Evolutionary conservation across 176 grass and related monocot genomes (phyloP).

Genomic region (Areca catechu): DNA sequence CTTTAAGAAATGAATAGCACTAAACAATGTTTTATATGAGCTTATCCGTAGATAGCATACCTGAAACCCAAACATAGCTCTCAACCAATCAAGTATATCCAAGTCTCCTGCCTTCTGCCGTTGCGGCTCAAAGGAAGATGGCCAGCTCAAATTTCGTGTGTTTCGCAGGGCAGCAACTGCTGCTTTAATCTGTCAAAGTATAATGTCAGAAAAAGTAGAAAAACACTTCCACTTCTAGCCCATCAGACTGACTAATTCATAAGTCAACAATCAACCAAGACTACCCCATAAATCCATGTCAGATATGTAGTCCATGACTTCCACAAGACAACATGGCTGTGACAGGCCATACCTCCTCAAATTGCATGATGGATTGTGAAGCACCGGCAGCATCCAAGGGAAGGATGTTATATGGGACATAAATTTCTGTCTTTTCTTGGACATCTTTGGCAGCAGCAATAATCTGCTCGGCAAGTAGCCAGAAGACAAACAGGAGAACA

Average conservation of each 20-base stretch:
- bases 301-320: no score
- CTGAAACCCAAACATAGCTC: conserved; percentile 98
- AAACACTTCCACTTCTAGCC: no score
- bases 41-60: conserved; percentile 20
- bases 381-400: conserved; percentile 76
- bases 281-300: no score
- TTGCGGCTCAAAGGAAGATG: conserved; percentile 60
- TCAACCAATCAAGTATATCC: conserved; percentile 94
- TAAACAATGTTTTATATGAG: neutral
- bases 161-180: conserved; percentile 50
- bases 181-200: conserved; percentile 34
- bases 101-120: conserved; percentile 68
- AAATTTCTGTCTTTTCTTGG: conserved; percentile 91
- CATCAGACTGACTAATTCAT: no score
- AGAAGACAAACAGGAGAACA: neutral
- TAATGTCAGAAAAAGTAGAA: no score
- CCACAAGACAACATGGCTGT: neutral
- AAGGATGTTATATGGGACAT: conserved; percentile 67
- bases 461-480: conserved; percentile 30
- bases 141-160: conserved; percentile 68
- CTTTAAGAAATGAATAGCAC: neutral
- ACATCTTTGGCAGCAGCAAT: conserved; percentile 62
- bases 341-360: conserved; percentile 62
- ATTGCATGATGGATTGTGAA: conserved; percentile 86
- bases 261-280: no score